Base-by-base conservation (phyloP, 139 green algal species). In the Chlamydomonas schloesseri region DNA sequence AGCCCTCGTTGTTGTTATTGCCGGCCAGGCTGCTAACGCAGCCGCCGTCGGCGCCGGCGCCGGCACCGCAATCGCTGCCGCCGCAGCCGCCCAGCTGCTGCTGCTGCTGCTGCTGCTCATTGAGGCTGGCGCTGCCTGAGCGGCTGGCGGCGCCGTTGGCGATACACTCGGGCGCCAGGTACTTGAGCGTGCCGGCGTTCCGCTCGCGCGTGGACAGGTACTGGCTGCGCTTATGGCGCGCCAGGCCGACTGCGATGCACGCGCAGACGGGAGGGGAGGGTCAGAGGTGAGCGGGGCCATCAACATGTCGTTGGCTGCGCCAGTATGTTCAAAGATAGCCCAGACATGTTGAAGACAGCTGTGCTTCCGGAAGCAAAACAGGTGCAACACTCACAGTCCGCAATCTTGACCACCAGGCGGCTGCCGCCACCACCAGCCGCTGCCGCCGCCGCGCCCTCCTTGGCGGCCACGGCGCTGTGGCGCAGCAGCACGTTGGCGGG, bases 121-220 rank as follows among this genome's bases (percentile, higher is more conserved):
- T n/a, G n/a, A 50, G 42, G 42, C 42, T 50, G 42, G 42, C 42
- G 60, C 60, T 24, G 8, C 60, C 60, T 2, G 23, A 15, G 24
- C 60, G 18, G 14, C 75, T 23, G n/a, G 34, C 21, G 29, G 28
- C 29, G 18, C 76, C 60, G 37, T 28, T 62, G 14, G 60, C 60
- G 11, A 83, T 73, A 42, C 60, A 73, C 36, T 83, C 76, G 33
- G 76, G 76, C 3, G 76, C 76, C 60, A 83, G 73, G 58, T 83
- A 83, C 42, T 83, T 73, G 36, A 73, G 36, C 3, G 76, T 83
- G 37, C 76, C 76, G 36, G 60, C 60, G 76, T 83, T 62, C 2
- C 76, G 58, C 18, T 83, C 53, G 28, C 76, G 60, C 6, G 76
- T 83, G 33, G 76, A 83, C 57, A 83, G 76, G 76, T 83, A 83